These are phyloP conservation scores for Aspergillus brunneoviolaceus DNA, from an alignment of 2,329 filamentous ascomycete species.

Conservation along the genomic window DNA sequence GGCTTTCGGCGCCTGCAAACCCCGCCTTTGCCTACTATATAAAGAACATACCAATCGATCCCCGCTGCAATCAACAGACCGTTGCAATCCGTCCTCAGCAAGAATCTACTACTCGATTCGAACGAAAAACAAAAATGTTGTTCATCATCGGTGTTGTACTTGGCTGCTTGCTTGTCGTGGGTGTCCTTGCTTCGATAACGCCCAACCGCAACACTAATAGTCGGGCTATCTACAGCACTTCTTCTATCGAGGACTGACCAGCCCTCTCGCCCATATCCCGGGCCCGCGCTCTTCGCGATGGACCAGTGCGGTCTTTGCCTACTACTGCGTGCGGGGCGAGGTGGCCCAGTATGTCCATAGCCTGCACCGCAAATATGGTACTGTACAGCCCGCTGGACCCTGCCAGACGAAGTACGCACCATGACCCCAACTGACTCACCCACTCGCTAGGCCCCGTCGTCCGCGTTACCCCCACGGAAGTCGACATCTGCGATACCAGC, in stretches of 20 bases:
- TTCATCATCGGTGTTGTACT: background rate
- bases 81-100: background rate
- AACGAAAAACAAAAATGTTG: background rate
- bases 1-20: background rate
- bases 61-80: background rate
- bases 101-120: background rate
- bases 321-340: conserved; percentile 10
- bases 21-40: background rate
- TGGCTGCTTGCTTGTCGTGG: background rate
- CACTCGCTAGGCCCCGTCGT: conserved; percentile 32
- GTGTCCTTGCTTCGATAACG: background rate
- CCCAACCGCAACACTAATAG: background rate
- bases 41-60: background rate
- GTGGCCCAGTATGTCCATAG: conserved; percentile 17
- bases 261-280: conserved; percentile 6
- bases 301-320: conserved; percentile 11
- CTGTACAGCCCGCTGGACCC: background rate
- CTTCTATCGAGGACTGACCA: background rate
- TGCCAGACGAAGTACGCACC: background rate
- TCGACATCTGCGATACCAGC: conserved; percentile 42
- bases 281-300: conserved; percentile 14
- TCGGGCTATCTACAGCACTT: background rate
- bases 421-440: background rate
- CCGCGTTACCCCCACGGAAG: conserved; percentile 24
- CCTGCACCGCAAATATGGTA: conserved; percentile 18